Percentiles rank a stretch among this genome's conserved stretches.
Conservation (phyloP, 768 basidiomycete species). For the Porphyrellus cyaneotinctus region DNA sequence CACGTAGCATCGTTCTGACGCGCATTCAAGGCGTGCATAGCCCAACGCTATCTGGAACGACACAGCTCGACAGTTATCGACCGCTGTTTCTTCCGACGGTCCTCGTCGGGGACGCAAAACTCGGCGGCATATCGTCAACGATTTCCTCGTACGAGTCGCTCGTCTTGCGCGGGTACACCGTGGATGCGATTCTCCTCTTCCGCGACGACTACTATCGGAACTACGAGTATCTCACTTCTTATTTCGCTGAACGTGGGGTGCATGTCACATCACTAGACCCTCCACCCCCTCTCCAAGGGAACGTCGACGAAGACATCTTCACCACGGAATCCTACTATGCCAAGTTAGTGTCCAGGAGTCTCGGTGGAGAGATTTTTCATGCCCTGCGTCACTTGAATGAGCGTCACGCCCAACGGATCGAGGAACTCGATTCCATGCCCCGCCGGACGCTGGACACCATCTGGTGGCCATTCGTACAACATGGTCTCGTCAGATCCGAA, state of each 20-base stretch:
- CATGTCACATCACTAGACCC: slow-evolving; percentile 49
- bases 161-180: slow-evolving; percentile 80
- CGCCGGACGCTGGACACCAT: slow-evolving; percentile 68
- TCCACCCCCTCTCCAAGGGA: slow-evolving; percentile 51
- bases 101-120: slow-evolving; percentile 80
- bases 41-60: slow-evolving; percentile 75
- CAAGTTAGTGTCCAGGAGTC: slow-evolving; percentile 35
- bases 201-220: slow-evolving; percentile 86
- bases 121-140: slow-evolving; percentile 93
- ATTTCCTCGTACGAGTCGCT: slow-evolving; percentile 93
- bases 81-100: slow-evolving; percentile 85
- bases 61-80: slow-evolving; percentile 83
- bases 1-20: not conserved
- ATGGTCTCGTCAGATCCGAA: slow-evolving; percentile 62
- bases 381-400: slow-evolving; percentile 57
- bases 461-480: slow-evolving; percentile 99
- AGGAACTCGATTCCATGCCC: slow-evolving; percentile 75
- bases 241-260: slow-evolving; percentile 72
- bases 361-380: slow-evolving; percentile 38
- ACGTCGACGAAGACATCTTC: slow-evolving; percentile 42
- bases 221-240: slow-evolving; percentile 72
- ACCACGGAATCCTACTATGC: slow-evolving; percentile 74
- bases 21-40: slow-evolving; percentile 76
- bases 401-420: slow-evolving; percentile 61
- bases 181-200: slow-evolving; percentile 83